A percentile compares a stretch with the other conserved stretches of the same genome.
Evolutionary conservation across 164 flowering plant species (phyloP).

Genomic region (Magnolia officinalis): DNA sequence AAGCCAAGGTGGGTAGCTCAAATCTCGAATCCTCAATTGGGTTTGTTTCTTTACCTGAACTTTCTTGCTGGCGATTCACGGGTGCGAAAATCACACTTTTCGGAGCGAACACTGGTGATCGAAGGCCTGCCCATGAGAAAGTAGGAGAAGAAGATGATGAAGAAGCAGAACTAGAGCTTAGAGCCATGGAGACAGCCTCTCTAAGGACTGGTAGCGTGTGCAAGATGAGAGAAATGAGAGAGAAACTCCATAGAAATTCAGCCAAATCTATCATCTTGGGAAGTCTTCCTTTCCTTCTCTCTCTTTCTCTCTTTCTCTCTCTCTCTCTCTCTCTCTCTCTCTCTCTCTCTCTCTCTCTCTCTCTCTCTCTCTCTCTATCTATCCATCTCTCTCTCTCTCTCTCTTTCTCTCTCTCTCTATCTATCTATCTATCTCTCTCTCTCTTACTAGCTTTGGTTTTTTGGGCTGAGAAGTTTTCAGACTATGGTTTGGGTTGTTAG

Average conservation of each 20-base stretch:
- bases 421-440: no score
- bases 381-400: no score
- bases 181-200: conserved; percentile 18
- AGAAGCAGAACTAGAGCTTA: conserved; percentile 13
- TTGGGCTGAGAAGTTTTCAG: not conserved
- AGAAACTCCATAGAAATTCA: conserved; percentile 24
- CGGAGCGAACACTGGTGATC: not conserved
- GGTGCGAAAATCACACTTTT: not conserved
- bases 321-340: no score
- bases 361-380: not conserved
- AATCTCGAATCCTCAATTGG: not conserved
- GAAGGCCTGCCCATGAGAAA: conserved; percentile 7
- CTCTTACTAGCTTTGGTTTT: not conserved
- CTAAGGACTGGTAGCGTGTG: conserved; percentile 11
- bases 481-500: not conserved
- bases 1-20: not conserved
- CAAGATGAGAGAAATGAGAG: conserved; percentile 18
- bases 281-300: not conserved
- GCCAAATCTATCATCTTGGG: conserved; percentile 15
- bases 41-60: not conserved
- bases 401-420: no score
- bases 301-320: not conserved
- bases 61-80: not conserved
- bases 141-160: conserved; percentile 4
- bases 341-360: no score